Percentiles rank a stretch among this genome's conserved stretches.
Conservation (phyloP, 1,139 yeast genomes). For the Pichia sp. region DNA sequence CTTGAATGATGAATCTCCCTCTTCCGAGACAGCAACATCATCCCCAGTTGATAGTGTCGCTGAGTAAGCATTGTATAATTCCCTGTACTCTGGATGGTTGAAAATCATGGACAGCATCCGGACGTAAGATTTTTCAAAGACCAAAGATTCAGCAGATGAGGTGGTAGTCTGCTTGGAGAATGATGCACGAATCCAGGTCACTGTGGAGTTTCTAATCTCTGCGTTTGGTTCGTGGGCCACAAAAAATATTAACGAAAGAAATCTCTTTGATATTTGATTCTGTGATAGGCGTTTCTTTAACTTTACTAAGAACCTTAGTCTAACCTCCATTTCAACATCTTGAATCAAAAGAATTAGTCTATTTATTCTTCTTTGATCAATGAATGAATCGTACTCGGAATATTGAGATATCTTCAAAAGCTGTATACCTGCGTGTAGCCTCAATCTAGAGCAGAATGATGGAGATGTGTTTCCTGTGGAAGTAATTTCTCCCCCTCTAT, state of each 20-base stretch:
- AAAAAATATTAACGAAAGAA: constrained; percentile 61
- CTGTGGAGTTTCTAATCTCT: constrained; percentile 41
- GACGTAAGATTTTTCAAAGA: constrained; percentile 57
- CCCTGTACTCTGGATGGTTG: constrained; percentile 64
- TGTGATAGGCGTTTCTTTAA: constrained; percentile 48
- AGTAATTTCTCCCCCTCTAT: constrained; percentile 78
- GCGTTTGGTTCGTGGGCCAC: constrained; percentile 67
- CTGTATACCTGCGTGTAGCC: constrained; percentile 62
- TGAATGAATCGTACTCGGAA: constrained; percentile 44
- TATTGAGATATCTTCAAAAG: constrained; percentile 58
- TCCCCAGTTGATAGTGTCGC: background rate
- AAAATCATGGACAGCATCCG: constrained; percentile 65
- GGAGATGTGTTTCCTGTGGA: constrained; percentile 54
- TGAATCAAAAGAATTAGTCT: constrained; percentile 56
- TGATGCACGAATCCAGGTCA: constrained; percentile 67
- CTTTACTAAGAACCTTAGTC: constrained; percentile 44
- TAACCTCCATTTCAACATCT: constrained; percentile 56
- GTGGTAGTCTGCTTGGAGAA: constrained; percentile 32
- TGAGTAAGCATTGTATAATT: constrained; percentile 30
- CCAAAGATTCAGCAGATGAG: constrained; percentile 33
- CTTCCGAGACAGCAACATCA: background rate
- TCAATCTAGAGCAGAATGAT: constrained; percentile 49
- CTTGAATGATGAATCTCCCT: constrained; percentile 17
- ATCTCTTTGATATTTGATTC: constrained; percentile 55
- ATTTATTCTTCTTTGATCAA: constrained; percentile 46